Conservation (phyloP, 257 asterid genomes). For the Lycium ferocissimum region DNA sequence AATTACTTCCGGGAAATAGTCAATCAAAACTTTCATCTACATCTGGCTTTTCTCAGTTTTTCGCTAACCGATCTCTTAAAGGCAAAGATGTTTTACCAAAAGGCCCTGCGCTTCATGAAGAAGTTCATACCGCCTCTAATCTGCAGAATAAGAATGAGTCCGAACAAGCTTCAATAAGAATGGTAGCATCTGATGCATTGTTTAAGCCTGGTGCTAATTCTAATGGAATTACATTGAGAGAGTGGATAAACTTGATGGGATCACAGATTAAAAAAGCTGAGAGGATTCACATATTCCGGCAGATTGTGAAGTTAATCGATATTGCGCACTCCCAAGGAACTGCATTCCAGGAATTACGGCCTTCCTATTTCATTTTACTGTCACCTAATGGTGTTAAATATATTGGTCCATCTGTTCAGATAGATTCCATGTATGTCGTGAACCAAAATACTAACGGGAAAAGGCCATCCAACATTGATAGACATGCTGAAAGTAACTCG, state of each 20-base stretch:
- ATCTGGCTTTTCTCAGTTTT: conserved; percentile 50
- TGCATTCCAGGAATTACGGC: conserved; percentile 46
- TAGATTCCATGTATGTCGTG: conserved; percentile 5
- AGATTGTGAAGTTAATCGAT: conserved; percentile 47
- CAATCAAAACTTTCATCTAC: conserved; percentile 36
- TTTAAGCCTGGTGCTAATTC: conserved; percentile 10
- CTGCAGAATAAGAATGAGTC: conserved; percentile 29
- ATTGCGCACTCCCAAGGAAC: conserved; percentile 40
- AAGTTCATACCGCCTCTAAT: conserved; percentile 7
- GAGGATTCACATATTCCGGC: conserved; percentile 42
- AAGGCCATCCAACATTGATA: conserved; percentile 38
- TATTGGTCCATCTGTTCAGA: conserved; percentile 37
- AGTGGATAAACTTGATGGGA: conserved; percentile 45
- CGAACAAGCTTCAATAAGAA: conserved; percentile 18
- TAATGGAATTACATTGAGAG: conserved; percentile 48
- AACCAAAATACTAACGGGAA: conserved; percentile 30
- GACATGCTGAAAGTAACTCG: background rate
- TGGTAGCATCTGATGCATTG: conserved; percentile 25
- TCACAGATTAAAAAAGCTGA: conserved; percentile 36
- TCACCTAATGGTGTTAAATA: conserved; percentile 42
- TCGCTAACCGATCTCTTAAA: conserved; percentile 35
- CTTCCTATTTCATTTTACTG: conserved; percentile 46
- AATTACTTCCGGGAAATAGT: conserved; percentile 23
- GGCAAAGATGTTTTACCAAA: conserved; percentile 31
- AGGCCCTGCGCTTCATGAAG: conserved; percentile 29